Evolutionary conservation across 2,329 filamentous ascomycete genomes (phyloP), one percentile per base, ranked within the genome.

Genomic region (Trichoderma citrinoviride): DNA sequence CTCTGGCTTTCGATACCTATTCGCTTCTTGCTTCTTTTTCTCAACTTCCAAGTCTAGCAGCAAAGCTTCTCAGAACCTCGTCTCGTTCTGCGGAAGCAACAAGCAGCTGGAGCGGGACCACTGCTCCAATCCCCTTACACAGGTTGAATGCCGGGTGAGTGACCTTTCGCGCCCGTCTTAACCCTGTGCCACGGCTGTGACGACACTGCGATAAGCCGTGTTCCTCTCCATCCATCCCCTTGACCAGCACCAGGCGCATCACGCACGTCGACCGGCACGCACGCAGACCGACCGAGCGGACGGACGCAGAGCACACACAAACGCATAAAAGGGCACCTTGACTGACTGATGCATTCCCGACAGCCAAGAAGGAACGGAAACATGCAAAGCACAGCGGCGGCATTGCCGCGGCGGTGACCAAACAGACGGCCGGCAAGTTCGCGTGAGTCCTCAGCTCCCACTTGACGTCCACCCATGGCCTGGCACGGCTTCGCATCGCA

Each of bases 381-480:
- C 77, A 84, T 82, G 82, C 79, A 73, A 84, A 79, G 80, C 81
- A 84, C 71, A 77, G 76, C 72, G 80, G 81, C 71, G 80, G 81
- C 70, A 82, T 84, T 71, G 78, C 81, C 70, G 81, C 82, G 54
- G 82, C 81, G 75, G 79, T 84, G 77, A 83, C 80, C 68, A 83
- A 80, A 72, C 81, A 85, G 70, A 78, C 78, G 70, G 77, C 80
- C 72, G 79, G 78, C 72, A 83, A 82, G 75, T 81, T 83, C 76
- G 76, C 78, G 82, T 84, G 78, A 70, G 82, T 80, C 23, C 49
- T 62, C 33, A 37, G 33, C 33, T 37, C 60, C 60, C 46, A 19
- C 21, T 50, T 21, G 37, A 61, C 44, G 23, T 29, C 41, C 54
- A 44, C 61, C 55, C 56, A 54, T 53, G 46, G 57, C 56, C 14